Evolutionary conservation across 257 asterid species (phyloP), one percentile per base, ranked within the genome.

Genomic region (Primulina huaijiensis): DNA sequence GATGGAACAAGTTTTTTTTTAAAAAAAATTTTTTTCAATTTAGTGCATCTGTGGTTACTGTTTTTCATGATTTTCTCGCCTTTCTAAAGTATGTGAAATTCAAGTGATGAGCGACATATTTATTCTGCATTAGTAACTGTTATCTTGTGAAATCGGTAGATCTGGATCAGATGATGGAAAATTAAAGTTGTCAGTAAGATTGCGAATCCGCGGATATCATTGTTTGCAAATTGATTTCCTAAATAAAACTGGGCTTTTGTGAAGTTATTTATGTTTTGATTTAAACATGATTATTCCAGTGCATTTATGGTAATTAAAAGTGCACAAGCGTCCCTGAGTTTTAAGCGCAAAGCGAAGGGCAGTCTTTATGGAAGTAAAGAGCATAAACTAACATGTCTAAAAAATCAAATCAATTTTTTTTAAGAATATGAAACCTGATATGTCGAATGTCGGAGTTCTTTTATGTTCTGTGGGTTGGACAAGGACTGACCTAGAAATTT

Each of bases 121-220:
- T 65, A 23, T 56, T 46, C 8, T 27, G 50, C 56, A 59, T 30
- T 33, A 33, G 3, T 53, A 9, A 46, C 21, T 7, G 27, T 0
- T 38, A 2, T 21, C 27, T 69, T 7, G 50, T 23, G 16, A 37
- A 46, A 80, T 65, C 25, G 71, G 9, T 66, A 37, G 76, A 77
- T 68, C 78, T 60, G 29, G 16, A 11, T 59, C 37, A 52, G 61
- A 59, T 58, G 69, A 66, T 60, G 11, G 57, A 37, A 12, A 29
- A 10, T 17, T 38, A 31, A 38, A 65, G 38, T 31, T 35, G 20
- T 23, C 31, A 25, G 16, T 20, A 50, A 14, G 57, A 2, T 3
- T 46, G 19, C 14, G 57, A 50, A 50, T 16, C 56, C 8, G 8
- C 8, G 21, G 8, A 50, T 14, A 50, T 17, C 57, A 50, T 16